Conservation (phyloP, 345 rosid genomes). For the Ceriops zippeliana region DNA sequence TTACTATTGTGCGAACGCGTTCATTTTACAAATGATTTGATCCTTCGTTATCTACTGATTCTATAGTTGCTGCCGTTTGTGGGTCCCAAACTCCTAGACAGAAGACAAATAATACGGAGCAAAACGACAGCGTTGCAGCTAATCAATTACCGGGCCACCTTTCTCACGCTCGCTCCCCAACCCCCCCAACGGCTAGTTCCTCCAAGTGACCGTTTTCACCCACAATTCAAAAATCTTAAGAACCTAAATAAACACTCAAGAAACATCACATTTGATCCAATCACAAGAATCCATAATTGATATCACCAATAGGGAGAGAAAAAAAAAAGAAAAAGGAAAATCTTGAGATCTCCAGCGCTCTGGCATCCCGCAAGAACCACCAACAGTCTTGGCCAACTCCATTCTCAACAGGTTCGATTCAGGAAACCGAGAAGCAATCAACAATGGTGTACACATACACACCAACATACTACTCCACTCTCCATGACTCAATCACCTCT, state of each 20-base stretch:
- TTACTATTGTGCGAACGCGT: too few species aligned
- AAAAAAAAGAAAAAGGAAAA: background rate
- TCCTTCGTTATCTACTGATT: too few species aligned
- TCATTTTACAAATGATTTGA: too few species aligned
- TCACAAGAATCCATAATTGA: background rate
- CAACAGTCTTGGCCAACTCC: conserved; percentile 12
- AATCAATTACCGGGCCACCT: background rate
- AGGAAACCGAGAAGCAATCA: conserved; percentile 8
- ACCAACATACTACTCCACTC: conserved; percentile 66
- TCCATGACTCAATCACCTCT: conserved; percentile 73
- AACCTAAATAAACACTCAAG: background rate
- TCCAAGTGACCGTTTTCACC: conserved; percentile 41
- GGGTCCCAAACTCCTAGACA: too few species aligned
- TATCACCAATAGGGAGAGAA: background rate
- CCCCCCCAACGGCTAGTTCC: conserved; percentile 46
- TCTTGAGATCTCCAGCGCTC: conserved; percentile 17
- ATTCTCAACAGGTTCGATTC: conserved; percentile 5
- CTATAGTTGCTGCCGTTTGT: too few species aligned
- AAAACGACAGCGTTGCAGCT: conserved; percentile 25
- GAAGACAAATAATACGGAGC: too few species aligned
- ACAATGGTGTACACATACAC: conserved; percentile 64
- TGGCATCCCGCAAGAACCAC: conserved; percentile 24
- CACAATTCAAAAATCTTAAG: conserved; percentile 21
- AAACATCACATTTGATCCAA: background rate
- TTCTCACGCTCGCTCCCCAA: too few species aligned